Percentiles rank a stretch among this genome's conserved stretches.
phyloP scores from a whole-genome alignment of 1,139 yeast genomes.

The Suhomyces wounanorum region DNA sequence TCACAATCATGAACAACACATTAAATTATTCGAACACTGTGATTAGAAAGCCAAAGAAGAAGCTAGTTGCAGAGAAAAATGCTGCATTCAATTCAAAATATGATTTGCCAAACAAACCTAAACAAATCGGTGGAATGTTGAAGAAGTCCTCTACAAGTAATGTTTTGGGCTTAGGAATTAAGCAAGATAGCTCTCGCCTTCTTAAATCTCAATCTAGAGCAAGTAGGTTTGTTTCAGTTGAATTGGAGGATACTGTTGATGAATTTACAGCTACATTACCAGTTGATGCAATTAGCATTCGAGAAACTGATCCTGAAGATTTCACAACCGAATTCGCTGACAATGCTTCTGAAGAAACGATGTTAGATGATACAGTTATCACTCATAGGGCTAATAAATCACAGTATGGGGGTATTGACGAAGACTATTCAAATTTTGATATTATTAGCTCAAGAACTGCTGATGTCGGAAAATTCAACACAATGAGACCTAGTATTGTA shows the following conservation, averaged over 20 bases:
- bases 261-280: slow-evolving; percentile 12
- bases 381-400: slow-evolving; percentile 12
- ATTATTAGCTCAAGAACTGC: slow-evolving; percentile 36
- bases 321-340: slow-evolving; percentile 22
- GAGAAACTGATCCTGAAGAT: slow-evolving; percentile 13
- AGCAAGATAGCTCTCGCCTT: slow-evolving; percentile 8
- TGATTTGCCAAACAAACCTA: slow-evolving; percentile 2
- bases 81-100: slow-evolving; percentile 10
- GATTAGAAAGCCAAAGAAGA: slow-evolving; percentile 22
- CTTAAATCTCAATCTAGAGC: slow-evolving; percentile 7
- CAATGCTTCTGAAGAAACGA: slow-evolving; percentile 27
- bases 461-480: slow-evolving; percentile 31
- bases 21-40: slow-evolving; percentile 33
- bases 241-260: slow-evolving; percentile 9
- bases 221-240: slow-evolving; percentile 13
- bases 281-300: slow-evolving; percentile 11
- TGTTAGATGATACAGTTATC: slow-evolving; percentile 23
- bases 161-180: slow-evolving; percentile 37
- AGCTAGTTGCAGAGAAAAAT: slow-evolving; percentile 7
- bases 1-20: slow-evolving; percentile 30
- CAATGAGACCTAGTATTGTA: slow-evolving; percentile 28
- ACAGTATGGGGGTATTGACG: slow-evolving; percentile 15
- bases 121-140: slow-evolving; percentile 21
- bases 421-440: slow-evolving; percentile 34
- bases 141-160: slow-evolving; percentile 29